Percentiles rank a stretch among this genome's conserved stretches.
These are phyloP conservation scores for Microbotryomycetes sp. DNA, from an alignment of 1,284 basidiomycete species.

Conservation along the genomic window DNA sequence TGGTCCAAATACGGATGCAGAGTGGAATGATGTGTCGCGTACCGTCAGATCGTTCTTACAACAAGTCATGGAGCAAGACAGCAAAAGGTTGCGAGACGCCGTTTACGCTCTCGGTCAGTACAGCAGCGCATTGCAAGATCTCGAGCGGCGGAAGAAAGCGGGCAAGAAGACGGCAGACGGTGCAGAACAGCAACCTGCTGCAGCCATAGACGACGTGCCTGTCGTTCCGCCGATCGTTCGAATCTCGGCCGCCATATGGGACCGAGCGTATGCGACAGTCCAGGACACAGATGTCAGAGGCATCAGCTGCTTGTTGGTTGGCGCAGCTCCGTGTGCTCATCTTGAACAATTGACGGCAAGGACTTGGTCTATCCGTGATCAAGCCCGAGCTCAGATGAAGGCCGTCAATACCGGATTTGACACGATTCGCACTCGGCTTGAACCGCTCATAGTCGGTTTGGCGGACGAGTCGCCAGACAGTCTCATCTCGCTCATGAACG, in stretches of 20 bases:
- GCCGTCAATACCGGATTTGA: constrained; percentile 24
- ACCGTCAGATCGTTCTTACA: constrained; percentile 10
- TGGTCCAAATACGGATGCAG: not conserved
- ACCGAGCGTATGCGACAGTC: constrained; percentile 54
- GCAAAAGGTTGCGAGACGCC: constrained; percentile 8
- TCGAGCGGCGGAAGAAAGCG: constrained; percentile 1
- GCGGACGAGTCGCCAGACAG: constrained; percentile 16
- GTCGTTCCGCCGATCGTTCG: constrained; percentile 22
- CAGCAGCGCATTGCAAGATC: constrained; percentile 2
- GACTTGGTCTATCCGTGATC: constrained; percentile 40
- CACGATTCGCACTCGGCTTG: constrained; percentile 9
- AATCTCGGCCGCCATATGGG: constrained; percentile 60
- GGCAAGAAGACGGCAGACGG: not conserved
- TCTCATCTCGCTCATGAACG: not conserved
- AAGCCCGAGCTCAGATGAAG: constrained; percentile 31
- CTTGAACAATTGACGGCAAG: constrained; percentile 54
- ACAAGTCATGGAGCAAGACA: constrained; percentile 15
- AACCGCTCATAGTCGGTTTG: constrained; percentile 16
- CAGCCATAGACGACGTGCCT: not conserved
- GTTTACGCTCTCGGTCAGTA: constrained; percentile 16
- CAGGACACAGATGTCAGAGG: constrained; percentile 54
- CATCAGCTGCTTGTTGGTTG: constrained; percentile 52
- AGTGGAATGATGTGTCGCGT: constrained; percentile 15
- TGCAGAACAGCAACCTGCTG: not conserved
- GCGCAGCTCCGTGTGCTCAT: constrained; percentile 56